Evolutionary conservation across 331 rosid species (phyloP), one percentile per base, ranked within the genome.

Genomic region (Quercus tomentella): DNA sequence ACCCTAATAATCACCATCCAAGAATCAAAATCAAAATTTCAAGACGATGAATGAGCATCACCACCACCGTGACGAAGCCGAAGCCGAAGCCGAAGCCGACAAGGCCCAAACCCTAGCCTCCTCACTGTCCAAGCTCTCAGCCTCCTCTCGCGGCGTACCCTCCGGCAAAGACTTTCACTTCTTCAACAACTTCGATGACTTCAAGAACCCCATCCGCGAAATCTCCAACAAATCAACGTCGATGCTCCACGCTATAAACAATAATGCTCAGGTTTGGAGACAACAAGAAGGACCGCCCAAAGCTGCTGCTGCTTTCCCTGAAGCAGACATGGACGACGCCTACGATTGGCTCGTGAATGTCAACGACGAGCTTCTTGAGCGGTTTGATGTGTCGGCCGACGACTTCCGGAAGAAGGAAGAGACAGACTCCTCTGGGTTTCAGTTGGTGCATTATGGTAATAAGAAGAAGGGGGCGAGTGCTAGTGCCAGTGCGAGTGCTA

Each of bases 321-420:
- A 11, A 5, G 66, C 26, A 3, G 98, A 90, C 62, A 62, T 86
- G 2, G 98, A 96, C 21, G 98, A 93, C 21, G 96, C 90, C 11
- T 89, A 90, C 35, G 96, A 96, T 52, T 93, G 99, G 98, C 61
- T 96, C 21, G 97, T 91, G 30, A 87, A 93, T 17, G 86, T 86
- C 21, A 93, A 93, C 79, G 97, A 96, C 57, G 97, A 90, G 60
- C 84, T 89, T 14, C 81, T 90, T n/a, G 96, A 91, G 82, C 88
- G 90, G 72, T 80, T 96, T 10, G 92, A 90, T 52, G 69, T 57
- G 85, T 83, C 93, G 12, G 49, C 87, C 10, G 95, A 89, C 35
- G 96, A 91, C 87, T 86, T 92, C 62, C 84, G 71, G 82, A 89
- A 81, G 88, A 83, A 88, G 37, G 89, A 86, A 68, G 91, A 85